Evolutionary conservation across 78 protist genomes (phyloP).

Genomic region (Isochrysis galbana): DNA sequence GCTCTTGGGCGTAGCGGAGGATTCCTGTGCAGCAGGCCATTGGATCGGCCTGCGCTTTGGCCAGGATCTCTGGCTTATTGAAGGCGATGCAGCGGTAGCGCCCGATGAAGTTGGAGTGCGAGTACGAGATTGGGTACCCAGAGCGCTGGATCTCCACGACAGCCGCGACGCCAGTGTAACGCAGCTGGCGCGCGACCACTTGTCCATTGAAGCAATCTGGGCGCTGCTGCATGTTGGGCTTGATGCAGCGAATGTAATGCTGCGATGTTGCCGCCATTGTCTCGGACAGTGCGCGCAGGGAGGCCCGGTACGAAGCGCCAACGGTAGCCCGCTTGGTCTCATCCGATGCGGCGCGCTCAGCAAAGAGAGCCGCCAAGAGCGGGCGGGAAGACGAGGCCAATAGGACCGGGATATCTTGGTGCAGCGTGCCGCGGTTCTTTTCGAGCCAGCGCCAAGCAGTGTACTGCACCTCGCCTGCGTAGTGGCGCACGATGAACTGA

Average conservation of each 20-base stretch:
- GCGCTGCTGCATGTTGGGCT: conserved; percentile 35
- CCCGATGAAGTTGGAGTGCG: background rate
- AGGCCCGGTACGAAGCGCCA: background rate
- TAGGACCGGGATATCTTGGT: background rate
- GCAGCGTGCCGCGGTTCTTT: conserved; percentile 45
- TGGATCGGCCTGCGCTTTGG: background rate
- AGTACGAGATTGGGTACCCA: background rate
- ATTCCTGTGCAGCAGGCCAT: background rate
- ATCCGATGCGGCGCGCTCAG: background rate
- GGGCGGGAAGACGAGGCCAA: background rate
- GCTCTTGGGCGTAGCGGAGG: background rate
- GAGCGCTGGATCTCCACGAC: background rate
- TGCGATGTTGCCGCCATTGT: background rate
- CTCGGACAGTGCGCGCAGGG: background rate
- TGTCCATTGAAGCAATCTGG: conserved; percentile 19
- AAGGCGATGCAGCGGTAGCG: conserved; percentile 17
- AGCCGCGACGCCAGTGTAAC: background rate
- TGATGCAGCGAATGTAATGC: conserved; percentile 55
- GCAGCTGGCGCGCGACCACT: background rate
- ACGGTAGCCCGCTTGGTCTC: background rate
- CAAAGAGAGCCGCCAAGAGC: background rate
- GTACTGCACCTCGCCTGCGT: conserved; percentile 55
- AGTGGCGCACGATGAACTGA: conserved; percentile 35
- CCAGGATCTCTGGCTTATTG: background rate
- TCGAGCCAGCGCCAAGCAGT: conserved; percentile 42